Evolutionary conservation across 2,329 filamentous ascomycete species (phyloP).

Genomic region (Cladosporium sp.): DNA sequence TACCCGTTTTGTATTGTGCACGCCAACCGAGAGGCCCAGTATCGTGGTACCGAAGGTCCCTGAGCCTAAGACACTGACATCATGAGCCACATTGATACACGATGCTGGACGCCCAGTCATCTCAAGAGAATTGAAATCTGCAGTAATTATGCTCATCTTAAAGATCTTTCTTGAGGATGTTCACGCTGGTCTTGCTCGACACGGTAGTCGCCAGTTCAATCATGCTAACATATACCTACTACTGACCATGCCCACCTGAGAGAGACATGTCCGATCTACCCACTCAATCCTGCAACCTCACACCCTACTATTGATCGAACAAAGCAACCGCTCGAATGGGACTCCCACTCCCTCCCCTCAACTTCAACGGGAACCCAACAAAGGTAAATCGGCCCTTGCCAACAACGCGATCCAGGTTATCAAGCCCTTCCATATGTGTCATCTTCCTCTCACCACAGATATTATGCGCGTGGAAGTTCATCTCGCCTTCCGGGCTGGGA

Average conservation of each 20-base stretch:
- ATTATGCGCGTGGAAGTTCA: conserved; percentile 33
- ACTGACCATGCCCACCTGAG: not conserved
- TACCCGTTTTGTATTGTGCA: not conserved
- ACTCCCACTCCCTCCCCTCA: conserved; percentile 32
- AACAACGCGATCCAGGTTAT: conserved; percentile 30
- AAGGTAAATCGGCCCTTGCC: conserved; percentile 30
- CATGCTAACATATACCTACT: not conserved
- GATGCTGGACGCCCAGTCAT: not conserved
- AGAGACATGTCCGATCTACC: not conserved
- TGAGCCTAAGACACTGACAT: not conserved
- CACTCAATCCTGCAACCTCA: not conserved
- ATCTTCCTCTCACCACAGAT: conserved; percentile 31
- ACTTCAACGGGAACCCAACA: conserved; percentile 30
- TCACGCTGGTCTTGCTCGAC: not conserved
- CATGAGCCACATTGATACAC: not conserved
- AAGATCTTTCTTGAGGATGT: not conserved
- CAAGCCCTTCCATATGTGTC: conserved; percentile 32
- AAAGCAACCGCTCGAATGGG: conserved; percentile 32
- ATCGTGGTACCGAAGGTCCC: not conserved
- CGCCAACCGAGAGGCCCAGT: not conserved
- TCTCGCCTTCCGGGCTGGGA: conserved; percentile 31
- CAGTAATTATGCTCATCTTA: not conserved
- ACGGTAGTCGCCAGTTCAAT: not conserved
- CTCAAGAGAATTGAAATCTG: not conserved
- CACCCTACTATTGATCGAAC: conserved; percentile 21